Percentiles rank a stretch among this genome's conserved stretches.
Conservation (phyloP, 2,329 filamentous ascomycete species). For the Huntiella decipiens region DNA sequence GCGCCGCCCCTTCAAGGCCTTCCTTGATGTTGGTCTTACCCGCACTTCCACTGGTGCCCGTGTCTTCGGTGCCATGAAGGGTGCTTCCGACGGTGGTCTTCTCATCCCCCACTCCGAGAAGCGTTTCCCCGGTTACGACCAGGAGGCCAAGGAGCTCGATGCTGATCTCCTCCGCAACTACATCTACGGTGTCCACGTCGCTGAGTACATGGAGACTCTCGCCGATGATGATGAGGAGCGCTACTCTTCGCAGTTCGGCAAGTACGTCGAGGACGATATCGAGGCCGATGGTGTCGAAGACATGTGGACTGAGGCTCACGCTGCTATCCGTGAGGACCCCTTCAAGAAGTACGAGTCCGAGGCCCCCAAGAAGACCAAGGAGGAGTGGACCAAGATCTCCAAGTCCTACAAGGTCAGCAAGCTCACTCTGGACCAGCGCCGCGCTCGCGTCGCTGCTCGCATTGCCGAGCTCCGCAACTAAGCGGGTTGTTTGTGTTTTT, state of each 20-base stretch:
- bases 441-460: slow-evolving; percentile 69
- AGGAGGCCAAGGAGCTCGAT: slow-evolving; percentile 95
- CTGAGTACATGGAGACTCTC: slow-evolving; percentile 99
- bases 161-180: slow-evolving; percentile 95
- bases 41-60: slow-evolving; percentile 96
- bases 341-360: slow-evolving; percentile 74
- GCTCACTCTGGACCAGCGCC: slow-evolving; percentile 67
- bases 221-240: slow-evolving; percentile 99
- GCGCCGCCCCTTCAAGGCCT: slow-evolving; percentile 98
- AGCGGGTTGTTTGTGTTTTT: not conserved
- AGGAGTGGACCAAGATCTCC: slow-evolving; percentile 88
- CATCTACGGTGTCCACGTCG: slow-evolving; percentile 96
- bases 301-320: slow-evolving; percentile 84
- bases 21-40: slow-evolving; percentile 92
- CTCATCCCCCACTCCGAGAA: slow-evolving; percentile 96
- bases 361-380: slow-evolving; percentile 85
- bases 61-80: slow-evolving; percentile 99
- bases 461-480: slow-evolving; percentile 55
- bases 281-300: slow-evolving; percentile 97
- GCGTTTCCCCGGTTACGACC: slow-evolving; percentile 97
- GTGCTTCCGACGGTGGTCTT: slow-evolving; percentile 94
- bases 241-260: slow-evolving; percentile 93
- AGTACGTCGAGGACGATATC: slow-evolving; percentile 93
- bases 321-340: slow-evolving; percentile 91
- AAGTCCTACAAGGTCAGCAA: slow-evolving; percentile 69